Evolutionary conservation across 192 early-diverging fungal species (phyloP).

Genomic region (Podila clonocystis): DNA sequence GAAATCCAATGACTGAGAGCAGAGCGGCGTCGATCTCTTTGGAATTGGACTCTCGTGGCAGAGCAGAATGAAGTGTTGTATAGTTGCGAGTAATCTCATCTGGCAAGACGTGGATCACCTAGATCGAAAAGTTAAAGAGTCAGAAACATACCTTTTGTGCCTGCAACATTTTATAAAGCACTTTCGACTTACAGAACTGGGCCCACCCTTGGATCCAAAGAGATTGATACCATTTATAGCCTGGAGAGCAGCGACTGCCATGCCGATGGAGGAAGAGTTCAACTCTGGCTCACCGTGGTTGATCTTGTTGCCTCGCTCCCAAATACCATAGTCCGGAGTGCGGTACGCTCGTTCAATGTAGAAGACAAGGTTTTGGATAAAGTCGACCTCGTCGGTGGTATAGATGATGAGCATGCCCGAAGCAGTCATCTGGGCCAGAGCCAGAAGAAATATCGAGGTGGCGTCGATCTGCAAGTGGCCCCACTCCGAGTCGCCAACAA

Average conservation of each 20-base stretch:
- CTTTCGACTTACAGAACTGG: constrained; percentile 64
- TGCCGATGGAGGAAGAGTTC: constrained; percentile 90
- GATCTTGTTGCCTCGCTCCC: constrained; percentile 90
- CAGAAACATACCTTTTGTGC: not conserved
- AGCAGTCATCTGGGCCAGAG: constrained; percentile 86
- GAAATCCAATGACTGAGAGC: constrained; percentile 86
- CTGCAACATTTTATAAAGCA: not conserved
- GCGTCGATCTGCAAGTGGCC: constrained; percentile 93
- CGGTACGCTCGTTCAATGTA: constrained; percentile 88
- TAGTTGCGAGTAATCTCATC: constrained; percentile 88
- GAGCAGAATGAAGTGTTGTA: constrained; percentile 78
- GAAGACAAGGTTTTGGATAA: constrained; percentile 89
- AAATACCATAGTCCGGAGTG: constrained; percentile 89
- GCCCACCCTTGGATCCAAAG: constrained; percentile 83
- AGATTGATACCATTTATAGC: constrained; percentile 89
- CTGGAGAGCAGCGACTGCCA: constrained; percentile 86
- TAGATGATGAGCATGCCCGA: constrained; percentile 79
- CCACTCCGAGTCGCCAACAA: constrained; percentile 87
- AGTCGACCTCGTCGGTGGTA: constrained; percentile 87
- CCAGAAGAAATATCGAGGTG: constrained; percentile 82
- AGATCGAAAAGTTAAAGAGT: not conserved
- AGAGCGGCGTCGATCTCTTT: constrained; percentile 90
- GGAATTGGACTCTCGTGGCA: constrained; percentile 86
- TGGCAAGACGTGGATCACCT: constrained; percentile 85
- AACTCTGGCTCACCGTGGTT: constrained; percentile 89